phyloP scores from a whole-genome alignment of 176 grass and related monocot genomes.

The Canna indica region DNA sequence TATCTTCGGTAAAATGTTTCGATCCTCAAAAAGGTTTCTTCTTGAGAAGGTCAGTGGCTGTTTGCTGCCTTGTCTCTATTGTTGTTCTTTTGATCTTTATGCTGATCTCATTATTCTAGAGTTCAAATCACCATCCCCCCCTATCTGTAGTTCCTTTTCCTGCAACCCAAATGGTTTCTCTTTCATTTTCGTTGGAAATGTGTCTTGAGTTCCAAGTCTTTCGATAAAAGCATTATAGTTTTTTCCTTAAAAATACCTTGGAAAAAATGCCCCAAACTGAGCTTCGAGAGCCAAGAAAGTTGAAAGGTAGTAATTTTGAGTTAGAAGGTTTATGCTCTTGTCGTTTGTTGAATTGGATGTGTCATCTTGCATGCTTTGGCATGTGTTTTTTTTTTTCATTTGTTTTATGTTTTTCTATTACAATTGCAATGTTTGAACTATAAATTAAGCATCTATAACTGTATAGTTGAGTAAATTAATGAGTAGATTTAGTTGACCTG shows the following conservation, averaged over 20 bases:
- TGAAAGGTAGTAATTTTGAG: neutral
- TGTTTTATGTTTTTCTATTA: neutral
- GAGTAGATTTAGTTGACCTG: neutral
- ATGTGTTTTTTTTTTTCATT: neutral
- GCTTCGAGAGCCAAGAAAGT: neutral
- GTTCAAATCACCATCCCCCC: neutral
- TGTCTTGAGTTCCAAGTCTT: neutral
- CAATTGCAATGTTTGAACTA: too few relatives aligned
- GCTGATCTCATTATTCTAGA: neutral
- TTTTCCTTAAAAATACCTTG: neutral
- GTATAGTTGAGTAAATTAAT: too few relatives aligned
- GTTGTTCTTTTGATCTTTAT: neutral
- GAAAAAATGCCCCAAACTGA: neutral
- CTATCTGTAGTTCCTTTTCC: neutral
- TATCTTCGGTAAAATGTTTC: neutral
- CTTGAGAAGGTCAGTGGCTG: neutral
- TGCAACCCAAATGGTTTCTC: neutral
- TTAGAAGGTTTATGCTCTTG: neutral
- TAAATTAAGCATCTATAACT: too few relatives aligned
- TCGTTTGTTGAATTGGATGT: neutral
- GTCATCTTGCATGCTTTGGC: neutral
- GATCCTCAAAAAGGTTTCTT: neutral
- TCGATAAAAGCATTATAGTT: neutral
- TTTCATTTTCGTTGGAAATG: neutral
- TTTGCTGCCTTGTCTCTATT: neutral